Evolutionary conservation across 345 rosid genomes (phyloP), one percentile per base, ranked within the genome.

Genomic region (Geranium brycei): DNA sequence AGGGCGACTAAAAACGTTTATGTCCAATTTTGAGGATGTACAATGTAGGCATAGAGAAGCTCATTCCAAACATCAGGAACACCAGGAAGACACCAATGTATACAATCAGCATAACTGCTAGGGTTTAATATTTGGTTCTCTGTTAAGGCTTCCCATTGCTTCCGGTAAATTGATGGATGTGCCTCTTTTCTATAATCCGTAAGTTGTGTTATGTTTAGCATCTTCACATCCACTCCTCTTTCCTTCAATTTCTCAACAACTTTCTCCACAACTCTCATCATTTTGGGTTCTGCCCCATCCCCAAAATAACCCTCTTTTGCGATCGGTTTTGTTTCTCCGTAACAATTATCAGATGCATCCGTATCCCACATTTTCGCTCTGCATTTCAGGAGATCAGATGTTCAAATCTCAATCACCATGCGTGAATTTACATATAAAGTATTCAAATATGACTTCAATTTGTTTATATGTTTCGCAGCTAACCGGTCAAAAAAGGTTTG

Each of bases 21-120:
- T 6, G 53, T 2, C 11, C 53, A 47, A 2, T 47, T 7, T 47
- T 47, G 53, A 13, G 53, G 53, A 0, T 62, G 57, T 51, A 72
- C 66, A 64, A 89, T 78, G 40, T 78, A 76, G 18, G 93, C 80
- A 67, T 80, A 92, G 66, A 92, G 86, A 18, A 92, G 81, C 69
- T 86, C 82, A 62, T 92, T 92, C 98, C 98, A 92, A 7, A 85
- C 89, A 75, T 92, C 98, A 23, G 95, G 91, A 6, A 86, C 88
- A 31, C 98, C 98, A 30, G 98, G 98, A 23, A 91, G 88, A 66
- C 89, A 88, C 98, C 98, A 89, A 61, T 91, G 98, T 67, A 79
- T 83, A 64, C 98, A 91, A 71, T 91, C 96, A 12, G 98, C 82
- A 57, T 83, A 85, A 53, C 82, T 81, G 19, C 63, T 75, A 16